Conservation (phyloP, 2,329 filamentous ascomycete species). For the Tolypocladium amazonense region DNA sequence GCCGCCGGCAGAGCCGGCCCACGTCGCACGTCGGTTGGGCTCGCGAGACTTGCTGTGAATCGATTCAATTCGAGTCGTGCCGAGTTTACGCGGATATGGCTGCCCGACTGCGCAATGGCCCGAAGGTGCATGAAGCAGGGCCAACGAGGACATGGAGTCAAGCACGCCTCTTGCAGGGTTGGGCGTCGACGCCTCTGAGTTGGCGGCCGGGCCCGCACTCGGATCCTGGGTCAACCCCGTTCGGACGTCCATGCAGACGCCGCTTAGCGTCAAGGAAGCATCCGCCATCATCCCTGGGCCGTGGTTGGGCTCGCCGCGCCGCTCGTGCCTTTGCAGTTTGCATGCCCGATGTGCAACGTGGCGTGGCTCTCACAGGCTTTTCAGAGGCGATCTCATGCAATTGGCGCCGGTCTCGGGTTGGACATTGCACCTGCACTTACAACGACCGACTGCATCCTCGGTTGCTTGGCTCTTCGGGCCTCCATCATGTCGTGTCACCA, state of each 20-base stretch:
- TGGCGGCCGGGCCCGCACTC: constrained; percentile 1
- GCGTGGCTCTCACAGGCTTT: constrained; percentile 13
- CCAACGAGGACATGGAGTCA: constrained; percentile 1
- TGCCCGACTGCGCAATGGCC: constrained; percentile 14
- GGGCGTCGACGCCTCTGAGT: constrained; percentile 6
- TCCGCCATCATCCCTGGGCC: neutral
- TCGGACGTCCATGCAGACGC: constrained; percentile 4
- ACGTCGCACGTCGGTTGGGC: constrained; percentile 20
- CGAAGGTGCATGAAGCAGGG: constrained; percentile 1
- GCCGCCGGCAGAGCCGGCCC: constrained; percentile 12
- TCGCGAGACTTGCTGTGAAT: constrained; percentile 5
- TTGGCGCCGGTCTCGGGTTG: neutral
- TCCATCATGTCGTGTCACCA: neutral
- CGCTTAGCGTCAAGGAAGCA: constrained; percentile 6
- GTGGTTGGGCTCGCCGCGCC: constrained; percentile 2
- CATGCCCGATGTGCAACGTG: constrained; percentile 22
- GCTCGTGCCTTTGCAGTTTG: constrained; percentile 10
- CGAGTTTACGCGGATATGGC: constrained; percentile 11
- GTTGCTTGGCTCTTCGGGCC: neutral
- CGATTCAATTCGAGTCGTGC: constrained; percentile 9
- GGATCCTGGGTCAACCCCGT: constrained; percentile 1
- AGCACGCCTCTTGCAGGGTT: constrained; percentile 1
- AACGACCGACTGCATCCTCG: neutral
- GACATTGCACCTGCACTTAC: neutral
- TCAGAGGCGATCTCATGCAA: neutral